phyloP scores from a whole-genome alignment of 192 early-diverging fungal genomes.

The Radiomyces spectabilis region DNA sequence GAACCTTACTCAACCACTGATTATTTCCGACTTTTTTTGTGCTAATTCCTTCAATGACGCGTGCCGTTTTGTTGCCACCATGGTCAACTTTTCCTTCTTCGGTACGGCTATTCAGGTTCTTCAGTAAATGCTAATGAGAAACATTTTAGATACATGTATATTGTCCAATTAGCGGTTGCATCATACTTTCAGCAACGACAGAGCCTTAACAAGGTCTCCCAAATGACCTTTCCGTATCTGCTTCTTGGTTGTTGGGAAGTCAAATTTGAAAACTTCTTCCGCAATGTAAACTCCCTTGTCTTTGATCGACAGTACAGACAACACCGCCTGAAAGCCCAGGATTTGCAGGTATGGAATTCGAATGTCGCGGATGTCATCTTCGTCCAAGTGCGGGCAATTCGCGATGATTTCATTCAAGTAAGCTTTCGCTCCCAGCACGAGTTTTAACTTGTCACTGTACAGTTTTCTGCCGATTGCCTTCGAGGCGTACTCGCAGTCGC shows the following conservation, averaged over 20 bases:
- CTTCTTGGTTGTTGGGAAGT: neutral
- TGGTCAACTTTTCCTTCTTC: neutral
- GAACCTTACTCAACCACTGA: neutral
- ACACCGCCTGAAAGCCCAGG: neutral
- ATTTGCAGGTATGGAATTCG: neutral
- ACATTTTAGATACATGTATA: neutral
- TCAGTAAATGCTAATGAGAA: neutral
- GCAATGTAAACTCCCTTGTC: neutral
- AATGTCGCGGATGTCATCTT: neutral
- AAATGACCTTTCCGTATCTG: neutral
- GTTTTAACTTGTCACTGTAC: neutral
- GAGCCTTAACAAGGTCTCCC: neutral
- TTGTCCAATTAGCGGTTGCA: neutral
- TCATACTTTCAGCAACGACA: neutral
- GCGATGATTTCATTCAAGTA: neutral
- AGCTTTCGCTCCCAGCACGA: neutral
- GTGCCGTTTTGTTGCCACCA: neutral
- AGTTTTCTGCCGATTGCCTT: neutral
- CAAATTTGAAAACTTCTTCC: neutral
- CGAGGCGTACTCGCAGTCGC: neutral
- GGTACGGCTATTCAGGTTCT: neutral
- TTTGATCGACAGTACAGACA: neutral
- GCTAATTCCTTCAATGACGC: neutral
- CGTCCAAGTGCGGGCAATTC: neutral
- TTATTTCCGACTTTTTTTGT: neutral